Percentiles rank a stretch among this genome's conserved stretches.
These are phyloP conservation scores for Fusarium phyllophilum DNA, from an alignment of 2,329 filamentous ascomycete species.

Conservation along the genomic window DNA sequence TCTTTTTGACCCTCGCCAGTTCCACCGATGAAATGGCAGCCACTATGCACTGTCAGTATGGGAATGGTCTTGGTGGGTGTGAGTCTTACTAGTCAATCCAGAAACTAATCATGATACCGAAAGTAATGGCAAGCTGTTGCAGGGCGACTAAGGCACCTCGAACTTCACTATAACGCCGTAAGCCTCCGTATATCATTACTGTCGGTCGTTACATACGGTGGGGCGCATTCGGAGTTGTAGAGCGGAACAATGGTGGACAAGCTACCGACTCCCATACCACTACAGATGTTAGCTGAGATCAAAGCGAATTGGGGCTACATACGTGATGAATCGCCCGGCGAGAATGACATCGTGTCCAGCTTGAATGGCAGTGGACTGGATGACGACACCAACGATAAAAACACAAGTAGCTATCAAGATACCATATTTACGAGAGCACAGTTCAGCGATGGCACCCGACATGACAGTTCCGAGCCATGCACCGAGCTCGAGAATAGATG, in stretches of 20 bases:
- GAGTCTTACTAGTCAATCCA: slow-evolving; percentile 67
- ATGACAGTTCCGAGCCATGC: slow-evolving; percentile 80
- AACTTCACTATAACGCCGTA: slow-evolving; percentile 43
- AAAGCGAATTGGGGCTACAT: background rate
- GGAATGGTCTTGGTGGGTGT: fast-evolving
- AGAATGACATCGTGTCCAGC: slow-evolving; percentile 70
- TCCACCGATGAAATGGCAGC: slow-evolving; percentile 74
- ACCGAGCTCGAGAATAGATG: slow-evolving; percentile 77
- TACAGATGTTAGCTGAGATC: slow-evolving; percentile 12
- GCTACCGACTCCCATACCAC: slow-evolving; percentile 74
- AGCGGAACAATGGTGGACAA: slow-evolving; percentile 74
- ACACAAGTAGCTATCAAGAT: slow-evolving; percentile 73
- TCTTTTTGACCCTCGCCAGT: slow-evolving; percentile 64
- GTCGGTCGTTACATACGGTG: slow-evolving; percentile 46
- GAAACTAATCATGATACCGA: slow-evolving; percentile 72
- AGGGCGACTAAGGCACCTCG: slow-evolving; percentile 57
- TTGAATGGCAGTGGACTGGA: slow-evolving; percentile 71
- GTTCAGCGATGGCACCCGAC: slow-evolving; percentile 77
- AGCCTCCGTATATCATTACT: fast-evolving
- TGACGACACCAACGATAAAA: slow-evolving; percentile 75
- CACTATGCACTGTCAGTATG: slow-evolving; percentile 43
- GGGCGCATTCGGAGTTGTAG: slow-evolving; percentile 59
- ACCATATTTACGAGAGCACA: slow-evolving; percentile 73
- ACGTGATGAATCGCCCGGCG: slow-evolving; percentile 77
- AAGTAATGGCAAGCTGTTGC: slow-evolving; percentile 65